A percentile compares a stretch with the other conserved stretches of the same genome.
Evolutionary conservation across 2,329 filamentous ascomycete genomes (phyloP).

Genomic region (Pyricularia pennisetigena): DNA sequence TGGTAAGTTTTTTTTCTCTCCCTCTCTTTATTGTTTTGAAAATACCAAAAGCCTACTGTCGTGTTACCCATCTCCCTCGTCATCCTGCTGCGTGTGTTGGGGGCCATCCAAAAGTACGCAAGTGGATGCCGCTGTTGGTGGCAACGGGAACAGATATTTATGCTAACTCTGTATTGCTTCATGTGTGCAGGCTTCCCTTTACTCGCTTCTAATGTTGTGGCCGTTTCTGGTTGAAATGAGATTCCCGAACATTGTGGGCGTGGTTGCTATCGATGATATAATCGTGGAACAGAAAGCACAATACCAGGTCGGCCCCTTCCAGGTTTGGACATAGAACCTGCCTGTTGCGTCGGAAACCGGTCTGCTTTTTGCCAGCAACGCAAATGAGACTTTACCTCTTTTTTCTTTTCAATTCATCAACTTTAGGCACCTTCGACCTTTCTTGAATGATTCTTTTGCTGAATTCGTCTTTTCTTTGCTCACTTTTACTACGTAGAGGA

Average conservation of each 20-base stretch:
- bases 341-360: not conserved
- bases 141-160: not conserved
- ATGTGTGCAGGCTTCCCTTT: conserved; percentile 23
- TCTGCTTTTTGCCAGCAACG: not conserved
- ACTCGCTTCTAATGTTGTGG: conserved; percentile 18
- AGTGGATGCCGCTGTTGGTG: no score
- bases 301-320: not conserved
- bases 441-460: not conserved
- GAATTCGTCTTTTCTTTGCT: not conserved
- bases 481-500: not conserved
- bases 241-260: not conserved
- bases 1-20: conserved; percentile 52
- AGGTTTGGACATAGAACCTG: not conserved
- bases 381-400: no score
- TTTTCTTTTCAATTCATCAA: not conserved
- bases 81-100: not conserved
- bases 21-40: no score
- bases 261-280: not conserved
- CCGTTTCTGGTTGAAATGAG: not conserved
- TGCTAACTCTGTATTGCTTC: conserved; percentile 5
- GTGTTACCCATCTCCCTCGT: not conserved
- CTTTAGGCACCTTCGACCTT: not conserved
- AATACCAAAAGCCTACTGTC: not conserved
- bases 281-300: not conserved
- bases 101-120: not conserved